Evolutionary conservation across 305 asterid genomes (phyloP).

Genomic region (Fraxinus baroniana): DNA sequence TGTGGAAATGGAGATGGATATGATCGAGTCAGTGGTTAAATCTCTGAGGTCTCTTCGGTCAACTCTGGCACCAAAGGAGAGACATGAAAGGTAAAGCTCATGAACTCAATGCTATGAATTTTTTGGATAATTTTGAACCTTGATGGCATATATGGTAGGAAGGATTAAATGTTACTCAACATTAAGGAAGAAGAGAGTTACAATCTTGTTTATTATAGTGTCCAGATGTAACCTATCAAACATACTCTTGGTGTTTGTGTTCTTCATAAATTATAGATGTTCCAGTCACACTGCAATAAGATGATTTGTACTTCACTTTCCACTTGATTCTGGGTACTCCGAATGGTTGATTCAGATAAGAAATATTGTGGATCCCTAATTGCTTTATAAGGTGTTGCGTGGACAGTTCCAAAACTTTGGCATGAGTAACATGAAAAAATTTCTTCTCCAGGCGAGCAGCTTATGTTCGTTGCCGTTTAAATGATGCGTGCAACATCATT

Average conservation of each 20-base stretch:
- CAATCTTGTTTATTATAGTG: background rate
- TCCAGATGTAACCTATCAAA: background rate
- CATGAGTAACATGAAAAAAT: background rate
- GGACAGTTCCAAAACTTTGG: background rate
- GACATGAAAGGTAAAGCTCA: slow-evolving; percentile 54
- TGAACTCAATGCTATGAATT: background rate
- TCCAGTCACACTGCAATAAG: background rate
- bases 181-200: background rate
- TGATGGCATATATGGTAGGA: background rate
- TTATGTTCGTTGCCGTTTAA: slow-evolving; percentile 63
- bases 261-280: background rate
- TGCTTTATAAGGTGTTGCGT: background rate
- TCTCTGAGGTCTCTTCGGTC: slow-evolving; percentile 75
- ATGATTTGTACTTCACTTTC: background rate
- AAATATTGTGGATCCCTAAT: background rate
- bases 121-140: background rate
- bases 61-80: slow-evolving; percentile 67
- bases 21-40: slow-evolving; percentile 62
- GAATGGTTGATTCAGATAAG: background rate
- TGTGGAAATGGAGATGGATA: slow-evolving; percentile 74
- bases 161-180: background rate
- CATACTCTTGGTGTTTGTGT: background rate
- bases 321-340: background rate
- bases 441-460: slow-evolving; percentile 57
- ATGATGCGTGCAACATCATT: slow-evolving; percentile 43